Evolutionary conservation across 192 early-diverging fungal species (phyloP), one percentile per base, ranked within the genome.

Genomic region (Chytriomyces sp.): DNA sequence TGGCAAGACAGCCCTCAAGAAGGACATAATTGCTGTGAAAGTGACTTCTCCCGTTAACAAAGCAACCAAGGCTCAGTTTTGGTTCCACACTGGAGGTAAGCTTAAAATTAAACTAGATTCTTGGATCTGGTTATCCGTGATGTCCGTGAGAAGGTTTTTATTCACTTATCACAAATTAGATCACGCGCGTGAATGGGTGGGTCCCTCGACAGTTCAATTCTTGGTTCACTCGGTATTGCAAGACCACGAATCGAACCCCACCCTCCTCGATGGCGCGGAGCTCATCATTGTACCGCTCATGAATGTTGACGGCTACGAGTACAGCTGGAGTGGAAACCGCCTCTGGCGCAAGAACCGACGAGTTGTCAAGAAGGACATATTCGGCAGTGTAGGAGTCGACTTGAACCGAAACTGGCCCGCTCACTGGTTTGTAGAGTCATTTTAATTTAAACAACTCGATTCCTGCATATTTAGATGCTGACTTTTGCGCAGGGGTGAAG

Each of bases 151-250:
- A 8, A 17, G 7, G 56, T 58, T 30, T 7, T 58, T 26, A 25
- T 58, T 26, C 30, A 58, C 8, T 30, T n/a, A 58, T 17, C 26
- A 17, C 56, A 7, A 25, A 30, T 31, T 17, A 62, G 73, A 75
- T 31, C 87, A 88, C 77, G 87, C 87, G 8, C 82, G 87, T 8
- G 87, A 88, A 37, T 88, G 87, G 87, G 82, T 86, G 58, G 75
- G 76, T 52, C 81, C 82, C 19, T 60, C 81, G 3, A 74, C 77
- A 40, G 77, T 83, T 12, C 82, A 81, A 71, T 88, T 78, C 70
- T 65, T 88, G 36, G 73, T 79, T 14, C 73, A 85, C 67, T 73
- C 76, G 17, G 63, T 86, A 19, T 39, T 80, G 0, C 54, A 52
- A 36, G 72, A 76, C 34, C 81, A 86, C 59, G 81, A 73, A 22